Evolutionary conservation across 2,329 filamentous ascomycete species (phyloP), one percentile per base, ranked within the genome.

Genomic region (Ophiostoma populinum): DNA sequence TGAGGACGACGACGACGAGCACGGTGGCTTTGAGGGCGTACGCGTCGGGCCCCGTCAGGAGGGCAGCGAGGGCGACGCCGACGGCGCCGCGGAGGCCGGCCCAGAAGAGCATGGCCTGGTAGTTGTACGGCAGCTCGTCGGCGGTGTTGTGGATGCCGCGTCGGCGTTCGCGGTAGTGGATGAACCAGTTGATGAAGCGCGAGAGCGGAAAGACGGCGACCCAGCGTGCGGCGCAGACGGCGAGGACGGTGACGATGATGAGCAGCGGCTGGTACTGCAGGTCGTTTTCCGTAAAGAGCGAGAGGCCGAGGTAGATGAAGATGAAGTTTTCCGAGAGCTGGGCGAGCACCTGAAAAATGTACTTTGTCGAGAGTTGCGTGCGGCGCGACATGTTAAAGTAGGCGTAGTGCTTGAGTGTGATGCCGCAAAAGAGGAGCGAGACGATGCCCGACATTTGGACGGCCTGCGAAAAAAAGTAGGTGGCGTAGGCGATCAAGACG

Each of bases 61-160:
- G 79, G 16, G 87, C 87, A 21, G 90, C 90, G 31, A 98, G 65
- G 2, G 90, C 90, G 24, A 98, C 90, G 38, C 90, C 90, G 46
- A 98, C 90, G 31, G 90, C 90, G 47, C 90, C 90, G 42, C 90
- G 81, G 20, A 98, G 66, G 18, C 90, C 90, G 12, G 90, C 90
- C 90, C 90, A 98, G 59, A 92, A 98, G n/a, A 98, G 71, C 90
- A 98, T 95, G n/a, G 80, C 85, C 56, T 95, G 90, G 56, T 95
- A 93, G 46, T 82, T 83, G 51, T 85, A 92, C 0, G 90, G 90
- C 24, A 98, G 61, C 54, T 95, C 90, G 44, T 95, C 87, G 12
- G 73, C 71, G 5, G 77, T 71, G 38, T 92, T 80, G 38, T 54
- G 41, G 64, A 67, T 48, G 17, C 85, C 85, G 36, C 76, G 70